Conservation (phyloP, 2,329 filamentous ascomycete species). For the Fusarium praegraminearum region DNA sequence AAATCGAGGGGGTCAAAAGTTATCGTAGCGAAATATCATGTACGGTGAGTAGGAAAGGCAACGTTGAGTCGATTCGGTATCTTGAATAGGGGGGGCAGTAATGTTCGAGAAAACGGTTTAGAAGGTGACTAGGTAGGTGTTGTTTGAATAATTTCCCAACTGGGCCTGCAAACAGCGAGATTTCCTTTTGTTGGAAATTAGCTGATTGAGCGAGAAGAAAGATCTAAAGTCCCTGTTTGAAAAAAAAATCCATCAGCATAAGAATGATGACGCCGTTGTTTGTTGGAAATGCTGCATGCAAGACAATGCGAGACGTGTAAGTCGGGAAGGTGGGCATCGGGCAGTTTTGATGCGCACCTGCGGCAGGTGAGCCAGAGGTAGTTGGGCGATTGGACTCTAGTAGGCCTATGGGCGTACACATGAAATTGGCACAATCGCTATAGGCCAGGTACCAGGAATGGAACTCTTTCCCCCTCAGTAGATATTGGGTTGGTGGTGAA, state of each 20-base stretch:
- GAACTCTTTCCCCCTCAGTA: constrained; percentile 38
- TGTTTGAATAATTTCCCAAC: constrained; percentile 35
- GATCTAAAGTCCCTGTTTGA: constrained; percentile 7
- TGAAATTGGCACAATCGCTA: constrained; percentile 29
- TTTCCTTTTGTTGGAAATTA: constrained; percentile 19
- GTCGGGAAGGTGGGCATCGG: constrained; percentile 42
- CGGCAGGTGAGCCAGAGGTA: constrained; percentile 30
- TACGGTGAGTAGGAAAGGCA: constrained; percentile 21
- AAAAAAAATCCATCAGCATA: constrained; percentile 12
- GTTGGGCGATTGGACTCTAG: constrained; percentile 14
- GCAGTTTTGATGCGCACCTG: constrained; percentile 39
- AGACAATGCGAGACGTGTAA: constrained; percentile 37
- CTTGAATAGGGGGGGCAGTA: constrained; percentile 38
- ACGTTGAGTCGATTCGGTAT: constrained; percentile 30
- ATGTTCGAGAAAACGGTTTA: constrained; percentile 20
- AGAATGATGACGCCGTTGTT: constrained; percentile 15
- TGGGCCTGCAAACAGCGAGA: constrained; percentile 27
- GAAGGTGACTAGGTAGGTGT: constrained; percentile 1
- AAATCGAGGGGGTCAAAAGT: constrained; percentile 19
- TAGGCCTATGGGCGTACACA: constrained; percentile 38
- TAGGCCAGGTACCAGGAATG: constrained; percentile 8
- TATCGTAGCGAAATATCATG: constrained; percentile 27
- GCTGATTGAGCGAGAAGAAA: constrained; percentile 4
- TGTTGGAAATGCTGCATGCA: constrained; percentile 21
- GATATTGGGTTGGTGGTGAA: constrained; percentile 22